A percentile compares a stretch with the other conserved stretches of the same genome.
phyloP scores from a whole-genome alignment of 306 rosid genomes.

The Prosopis cineraria region DNA sequence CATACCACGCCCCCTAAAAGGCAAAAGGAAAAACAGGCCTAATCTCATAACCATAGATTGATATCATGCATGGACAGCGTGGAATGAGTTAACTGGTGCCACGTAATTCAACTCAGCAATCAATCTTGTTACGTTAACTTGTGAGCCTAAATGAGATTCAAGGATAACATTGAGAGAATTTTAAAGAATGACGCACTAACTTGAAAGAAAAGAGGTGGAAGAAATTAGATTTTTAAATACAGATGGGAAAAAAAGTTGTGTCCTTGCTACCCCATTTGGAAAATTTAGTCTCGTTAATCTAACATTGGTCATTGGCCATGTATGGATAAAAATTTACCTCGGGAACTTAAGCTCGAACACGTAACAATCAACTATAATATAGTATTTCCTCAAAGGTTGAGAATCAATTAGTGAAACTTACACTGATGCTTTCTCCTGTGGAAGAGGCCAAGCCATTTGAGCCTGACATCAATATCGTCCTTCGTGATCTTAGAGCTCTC shows the following conservation, averaged over 20 bases:
- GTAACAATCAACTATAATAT: not conserved
- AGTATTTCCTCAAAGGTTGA: not conserved
- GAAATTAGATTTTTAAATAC: not conserved
- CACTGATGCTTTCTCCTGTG: conserved; percentile 89
- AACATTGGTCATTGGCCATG: not conserved
- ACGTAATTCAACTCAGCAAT: not conserved
- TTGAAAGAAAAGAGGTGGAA: not conserved
- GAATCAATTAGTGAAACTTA: conserved; percentile 40
- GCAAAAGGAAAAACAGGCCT: not conserved
- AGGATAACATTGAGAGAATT: not conserved
- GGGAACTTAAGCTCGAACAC: not conserved
- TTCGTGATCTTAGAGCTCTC: conserved; percentile 61
- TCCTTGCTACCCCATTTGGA: not conserved
- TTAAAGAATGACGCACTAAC: too few relatives aligned
- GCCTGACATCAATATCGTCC: conserved; percentile 92
- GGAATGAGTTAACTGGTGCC: not conserved
- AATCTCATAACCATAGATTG: not conserved
- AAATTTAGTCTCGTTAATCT: not conserved
- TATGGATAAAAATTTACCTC: not conserved
- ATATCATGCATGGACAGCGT: not conserved
- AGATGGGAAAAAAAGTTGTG: not conserved
- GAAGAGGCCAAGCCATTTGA: conserved; percentile 98
- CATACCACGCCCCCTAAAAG: not conserved
- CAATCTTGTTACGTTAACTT: not conserved
- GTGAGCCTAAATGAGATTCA: too few relatives aligned